A percentile compares a stretch with the other conserved stretches of the same genome.
Conservation (phyloP, 2,329 filamentous ascomycete genomes). For the Diaporthe destruens region DNA sequence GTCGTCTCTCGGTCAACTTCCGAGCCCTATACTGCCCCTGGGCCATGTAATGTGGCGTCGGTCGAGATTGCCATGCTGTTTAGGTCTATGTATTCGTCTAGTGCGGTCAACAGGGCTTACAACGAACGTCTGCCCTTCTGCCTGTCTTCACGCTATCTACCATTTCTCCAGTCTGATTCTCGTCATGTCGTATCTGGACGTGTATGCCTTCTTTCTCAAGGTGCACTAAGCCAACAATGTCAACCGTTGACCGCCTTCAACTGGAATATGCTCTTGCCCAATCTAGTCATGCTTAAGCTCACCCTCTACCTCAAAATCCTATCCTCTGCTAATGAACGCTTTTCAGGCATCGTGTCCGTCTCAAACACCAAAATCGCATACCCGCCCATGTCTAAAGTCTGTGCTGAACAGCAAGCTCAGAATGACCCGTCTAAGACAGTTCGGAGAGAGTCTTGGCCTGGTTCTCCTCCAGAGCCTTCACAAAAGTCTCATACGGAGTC, state of each 20-base stretch:
- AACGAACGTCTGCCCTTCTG: too few species aligned
- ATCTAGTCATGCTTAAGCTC: conserved; percentile 4
- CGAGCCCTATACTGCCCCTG: conserved; percentile 5
- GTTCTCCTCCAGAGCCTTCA: conserved; percentile 72
- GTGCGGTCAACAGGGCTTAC: neutral
- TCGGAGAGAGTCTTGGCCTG: conserved; percentile 66
- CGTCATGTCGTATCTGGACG: conserved; percentile 5
- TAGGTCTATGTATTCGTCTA: conserved; percentile 18
- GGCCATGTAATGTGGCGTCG: neutral
- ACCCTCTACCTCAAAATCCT: neutral
- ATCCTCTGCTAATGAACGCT: conserved; percentile 20
- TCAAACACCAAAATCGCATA: conserved; percentile 14
- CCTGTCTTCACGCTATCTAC: conserved; percentile 10
- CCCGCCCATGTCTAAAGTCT: conserved; percentile 8
- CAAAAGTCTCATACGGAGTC: conserved; percentile 87
- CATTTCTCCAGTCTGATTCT: neutral
- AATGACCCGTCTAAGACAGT: conserved; percentile 48
- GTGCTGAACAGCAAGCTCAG: conserved; percentile 4
- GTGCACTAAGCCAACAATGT: conserved; percentile 11
- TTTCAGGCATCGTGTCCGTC: conserved; percentile 8
- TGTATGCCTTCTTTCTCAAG: neutral
- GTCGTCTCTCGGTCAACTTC: conserved; percentile 40
- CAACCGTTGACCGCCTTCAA: conserved; percentile 5
- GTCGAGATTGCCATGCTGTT: conserved; percentile 18
- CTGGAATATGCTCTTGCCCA: neutral